Evolutionary conservation across 495 filamentous ascomycete species (phyloP), one percentile per base, ranked within the genome.

Genomic region (Aspergillus steynii): DNA sequence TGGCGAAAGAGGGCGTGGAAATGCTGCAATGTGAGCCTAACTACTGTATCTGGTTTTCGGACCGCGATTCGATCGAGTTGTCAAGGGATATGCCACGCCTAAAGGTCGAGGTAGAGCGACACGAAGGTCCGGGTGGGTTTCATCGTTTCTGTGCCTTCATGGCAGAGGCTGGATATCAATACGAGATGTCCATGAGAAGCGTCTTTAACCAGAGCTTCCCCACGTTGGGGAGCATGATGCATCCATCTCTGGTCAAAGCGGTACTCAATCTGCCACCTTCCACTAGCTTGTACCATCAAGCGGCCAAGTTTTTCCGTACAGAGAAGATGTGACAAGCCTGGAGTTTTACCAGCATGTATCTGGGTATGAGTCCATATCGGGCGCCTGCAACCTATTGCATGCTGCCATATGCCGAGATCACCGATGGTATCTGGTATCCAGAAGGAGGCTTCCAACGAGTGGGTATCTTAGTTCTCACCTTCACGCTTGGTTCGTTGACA

Each of bases 301-400:
- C 85, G 20, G 69, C 78, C 15, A 80, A 74, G 55, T 90, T 89
- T 65, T 90, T 90, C 68, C 82, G 77, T 73, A 86, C 85, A 1
- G 87, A 90, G 65, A 74, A 87, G 59, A 67, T 90, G 68, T 74
- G 86, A 50, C 71, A 88, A 14, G 86, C 85, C 0, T 89, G 90
- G 64, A 90, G 87, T 9, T 90, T 90, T 69, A 86, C 84, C 31
- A 89, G 85, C 61, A 91, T 90, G 88, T 91, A 91, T 65, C 86
- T 90, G 80, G 88, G 88, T 1, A 91, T 91, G 88, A 82, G 76
- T 60, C 88, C 88, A 1, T 90, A 86, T 70, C 85, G 89, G 59
- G 88, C 88, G 0, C 88, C 88, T 5, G 86, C 84, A 2, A 91
- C 88, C 26, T 91, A 90, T 74, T 85, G 81, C 29, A 74, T 91